phyloP scores from a whole-genome alignment of 1,284 basidiomycete genomes.

The Rugosomyces carneus region DNA sequence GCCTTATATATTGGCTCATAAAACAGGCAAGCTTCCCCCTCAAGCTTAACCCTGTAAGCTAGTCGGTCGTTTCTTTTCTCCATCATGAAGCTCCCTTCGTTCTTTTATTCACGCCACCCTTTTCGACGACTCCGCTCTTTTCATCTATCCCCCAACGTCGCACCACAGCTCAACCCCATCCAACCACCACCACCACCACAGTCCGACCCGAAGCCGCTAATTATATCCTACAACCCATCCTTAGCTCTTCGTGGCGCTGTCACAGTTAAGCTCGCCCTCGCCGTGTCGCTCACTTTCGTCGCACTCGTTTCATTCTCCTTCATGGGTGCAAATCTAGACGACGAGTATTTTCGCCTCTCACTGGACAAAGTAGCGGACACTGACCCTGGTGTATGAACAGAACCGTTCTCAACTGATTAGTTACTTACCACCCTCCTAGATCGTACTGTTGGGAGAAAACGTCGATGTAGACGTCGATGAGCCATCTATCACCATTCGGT shows the following conservation, averaged over 20 bases:
- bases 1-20: too few species aligned
- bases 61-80: constrained; percentile 1
- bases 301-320: constrained; percentile 43
- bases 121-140: constrained; percentile 34
- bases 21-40: background rate
- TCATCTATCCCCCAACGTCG: constrained; percentile 25
- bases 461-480: constrained; percentile 56
- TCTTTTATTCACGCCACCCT: constrained; percentile 28
- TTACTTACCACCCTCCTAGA: constrained; percentile 23
- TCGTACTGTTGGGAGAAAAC: constrained; percentile 48
- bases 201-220: background rate
- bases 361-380: constrained; percentile 36
- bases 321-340: constrained; percentile 38
- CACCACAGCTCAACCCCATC: background rate
- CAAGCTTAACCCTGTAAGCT: background rate
- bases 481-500: constrained; percentile 48
- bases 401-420: background rate
- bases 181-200: background rate
- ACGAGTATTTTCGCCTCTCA: constrained; percentile 34
- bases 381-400: constrained; percentile 39
- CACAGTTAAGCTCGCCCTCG: constrained; percentile 35
- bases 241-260: constrained; percentile 36
- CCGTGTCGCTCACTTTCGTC: constrained; percentile 41
- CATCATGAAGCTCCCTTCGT: constrained; percentile 22
- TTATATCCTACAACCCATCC: constrained; percentile 15